These are phyloP conservation scores for Quercus lobata DNA, from an alignment of 331 rosid species.

Conservation along the genomic window DNA sequence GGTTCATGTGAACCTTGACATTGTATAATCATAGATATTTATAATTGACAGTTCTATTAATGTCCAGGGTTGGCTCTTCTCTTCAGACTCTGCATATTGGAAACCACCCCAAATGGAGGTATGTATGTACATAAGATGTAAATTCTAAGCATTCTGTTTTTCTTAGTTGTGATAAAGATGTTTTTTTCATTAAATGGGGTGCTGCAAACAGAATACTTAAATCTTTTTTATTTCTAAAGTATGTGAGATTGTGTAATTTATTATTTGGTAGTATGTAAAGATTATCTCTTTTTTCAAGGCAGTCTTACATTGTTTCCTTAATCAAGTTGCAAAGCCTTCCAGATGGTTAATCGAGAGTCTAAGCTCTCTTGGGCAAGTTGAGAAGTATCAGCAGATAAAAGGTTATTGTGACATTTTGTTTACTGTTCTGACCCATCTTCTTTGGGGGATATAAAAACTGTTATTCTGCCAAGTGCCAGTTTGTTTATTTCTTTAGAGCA, in stretches of 20 bases:
- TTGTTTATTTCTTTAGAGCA: background rate
- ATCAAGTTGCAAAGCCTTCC: background rate
- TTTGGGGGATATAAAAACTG: background rate
- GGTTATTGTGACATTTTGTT: background rate
- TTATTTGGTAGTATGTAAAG: background rate
- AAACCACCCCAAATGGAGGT: conserved; percentile 95
- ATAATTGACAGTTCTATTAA: conserved; percentile 12
- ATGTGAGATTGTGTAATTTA: background rate
- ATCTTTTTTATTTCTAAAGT: background rate
- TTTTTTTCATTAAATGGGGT: background rate
- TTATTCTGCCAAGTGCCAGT: background rate
- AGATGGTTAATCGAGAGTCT: background rate
- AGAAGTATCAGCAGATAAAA: background rate
- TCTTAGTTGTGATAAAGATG: background rate
- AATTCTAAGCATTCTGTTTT: conserved; percentile 3
- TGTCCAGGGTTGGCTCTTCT: conserved; percentile 98
- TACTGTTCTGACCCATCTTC: background rate
- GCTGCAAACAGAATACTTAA: background rate
- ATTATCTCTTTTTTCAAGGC: background rate
- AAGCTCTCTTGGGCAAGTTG: background rate
- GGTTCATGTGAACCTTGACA: no score
- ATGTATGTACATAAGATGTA: conserved; percentile 18
- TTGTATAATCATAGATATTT: background rate
- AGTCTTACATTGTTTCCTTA: background rate
- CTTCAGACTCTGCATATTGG: conserved; percentile 79